Base-by-base conservation (phyloP, 2,329 filamentous ascomycete species). In the Teratosphaeria gauchensis region DNA sequence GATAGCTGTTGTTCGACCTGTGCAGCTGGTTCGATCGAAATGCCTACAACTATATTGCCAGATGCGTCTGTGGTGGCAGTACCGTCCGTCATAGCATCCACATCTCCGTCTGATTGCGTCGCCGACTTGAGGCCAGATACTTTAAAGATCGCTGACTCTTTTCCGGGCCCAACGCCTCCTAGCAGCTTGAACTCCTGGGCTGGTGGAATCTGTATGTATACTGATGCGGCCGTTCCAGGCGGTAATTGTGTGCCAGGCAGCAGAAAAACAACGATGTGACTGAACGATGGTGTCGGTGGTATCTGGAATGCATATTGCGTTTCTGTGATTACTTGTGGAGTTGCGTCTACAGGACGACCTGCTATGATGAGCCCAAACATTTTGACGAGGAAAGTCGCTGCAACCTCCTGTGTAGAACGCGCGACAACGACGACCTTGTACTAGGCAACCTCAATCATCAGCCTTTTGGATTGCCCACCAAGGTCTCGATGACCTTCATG, bases 71-170 rank as follows among this genome's bases (percentile, higher is more conserved):
- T 63, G 0, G 64, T 62, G 1, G 62, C 61, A 12, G 66, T 60
- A 1, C 69, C 63, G 55, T 77, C 75, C 3, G 72, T 73, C 74
- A 78, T 79, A 8, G 72, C 76, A 54, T 80, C 78, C 14, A 78
- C 78, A 71, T 78, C 80, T 7, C 77, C 76, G 70, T 76, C 79
- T 62, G 73, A 62, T 67, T 73, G n/a, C n/a, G 38, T 52, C n/a
- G 21, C 65, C 60, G 73, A 42, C 65, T 72, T 74, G 19, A 74
- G 66, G 0, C 72, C 74, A 54, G 78, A 80, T 63, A 95, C 78
- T 72, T 89, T 91, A 80, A 97, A 96, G 59, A 97, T 88, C 38
- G 92, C 90, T 65, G 88, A 92, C 66, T 94, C 91, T 71, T 96
- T 96, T 58, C 92, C 90, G 38, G 89, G 86, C 1, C 89, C 92